Conservation (phyloP, 352 stramenopile genomes). For the Thalassiosira exigua region DNA sequence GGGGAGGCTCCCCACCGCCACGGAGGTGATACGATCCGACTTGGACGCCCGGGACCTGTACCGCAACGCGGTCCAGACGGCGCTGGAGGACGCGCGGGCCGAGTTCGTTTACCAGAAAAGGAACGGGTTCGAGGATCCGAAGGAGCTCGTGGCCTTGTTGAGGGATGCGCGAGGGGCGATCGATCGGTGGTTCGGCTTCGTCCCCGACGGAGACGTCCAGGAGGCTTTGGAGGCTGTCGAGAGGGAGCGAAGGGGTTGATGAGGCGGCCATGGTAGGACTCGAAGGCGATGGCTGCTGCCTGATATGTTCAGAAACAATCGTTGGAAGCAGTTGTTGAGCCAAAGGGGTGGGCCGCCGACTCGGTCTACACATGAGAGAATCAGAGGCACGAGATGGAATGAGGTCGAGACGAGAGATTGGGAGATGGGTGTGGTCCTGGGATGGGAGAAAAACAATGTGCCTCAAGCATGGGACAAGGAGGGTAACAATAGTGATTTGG, state of each 20-base stretch:
- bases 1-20: conserved; percentile 62
- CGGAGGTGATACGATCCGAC: conserved; percentile 72
- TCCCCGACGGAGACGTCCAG: conserved; percentile 43
- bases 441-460: too few species aligned
- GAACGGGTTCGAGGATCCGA: conserved; percentile 1
- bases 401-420: too few species aligned
- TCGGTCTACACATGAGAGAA: too few species aligned
- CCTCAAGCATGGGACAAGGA: too few species aligned
- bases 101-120: conserved; percentile 67
- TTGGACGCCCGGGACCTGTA: conserved; percentile 79
- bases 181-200: conserved; percentile 41
- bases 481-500: too few species aligned
- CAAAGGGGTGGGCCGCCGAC: too few species aligned
- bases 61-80: conserved; percentile 69
- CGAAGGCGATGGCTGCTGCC: too few species aligned
- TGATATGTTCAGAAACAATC: too few species aligned
- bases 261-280: too few species aligned
- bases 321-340: too few species aligned
- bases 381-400: too few species aligned
- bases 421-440: too few species aligned
- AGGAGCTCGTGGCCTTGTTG: conserved; percentile 37
- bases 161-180: conserved; percentile 19
- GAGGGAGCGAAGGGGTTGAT: conserved; percentile 13
- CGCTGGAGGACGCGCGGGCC: conserved; percentile 69
- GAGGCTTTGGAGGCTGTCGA: conserved; percentile 29